Conservation (phyloP, 2,329 filamentous ascomycete genomes). For the Ceratocystis alfenasii region DNA sequence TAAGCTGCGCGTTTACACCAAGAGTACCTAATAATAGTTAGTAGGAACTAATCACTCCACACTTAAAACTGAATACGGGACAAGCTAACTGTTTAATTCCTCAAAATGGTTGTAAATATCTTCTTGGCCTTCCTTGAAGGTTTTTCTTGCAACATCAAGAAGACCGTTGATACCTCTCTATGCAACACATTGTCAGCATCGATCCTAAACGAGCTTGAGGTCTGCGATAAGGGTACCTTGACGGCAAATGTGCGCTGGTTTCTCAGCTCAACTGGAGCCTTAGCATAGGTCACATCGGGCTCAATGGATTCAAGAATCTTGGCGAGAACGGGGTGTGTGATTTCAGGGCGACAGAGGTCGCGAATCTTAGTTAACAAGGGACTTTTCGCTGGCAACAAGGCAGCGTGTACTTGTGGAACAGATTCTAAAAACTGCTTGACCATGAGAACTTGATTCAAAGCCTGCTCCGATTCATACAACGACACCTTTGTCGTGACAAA, state of each 20-base stretch:
- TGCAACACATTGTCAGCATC: neutral
- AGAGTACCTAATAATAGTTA: constrained; percentile 37
- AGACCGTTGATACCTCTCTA: constrained; percentile 71
- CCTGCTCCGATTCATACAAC: constrained; percentile 60
- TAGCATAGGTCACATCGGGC: constrained; percentile 66
- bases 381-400: constrained; percentile 52
- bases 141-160: constrained; percentile 76
- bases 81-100: constrained; percentile 46
- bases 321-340: constrained; percentile 47
- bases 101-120: constrained; percentile 63
- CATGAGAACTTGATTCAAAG: constrained; percentile 76
- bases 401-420: constrained; percentile 54
- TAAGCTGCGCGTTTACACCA: constrained; percentile 51
- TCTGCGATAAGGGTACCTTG: constrained; percentile 38
- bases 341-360: constrained; percentile 53
- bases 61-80: too few relatives aligned
- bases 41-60: neutral
- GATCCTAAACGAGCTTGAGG: neutral
- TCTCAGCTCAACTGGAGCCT: constrained; percentile 67
- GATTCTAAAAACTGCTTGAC: constrained; percentile 68
- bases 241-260: constrained; percentile 89
- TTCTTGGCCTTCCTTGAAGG: constrained; percentile 76
- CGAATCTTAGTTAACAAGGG: constrained; percentile 55
- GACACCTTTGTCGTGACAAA: constrained; percentile 56
- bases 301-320: constrained; percentile 64